Evolutionary conservation across 2,329 filamentous ascomycete genomes (phyloP), one percentile per base, ranked within the genome.

Genomic region (Metarhizium rileyi): DNA sequence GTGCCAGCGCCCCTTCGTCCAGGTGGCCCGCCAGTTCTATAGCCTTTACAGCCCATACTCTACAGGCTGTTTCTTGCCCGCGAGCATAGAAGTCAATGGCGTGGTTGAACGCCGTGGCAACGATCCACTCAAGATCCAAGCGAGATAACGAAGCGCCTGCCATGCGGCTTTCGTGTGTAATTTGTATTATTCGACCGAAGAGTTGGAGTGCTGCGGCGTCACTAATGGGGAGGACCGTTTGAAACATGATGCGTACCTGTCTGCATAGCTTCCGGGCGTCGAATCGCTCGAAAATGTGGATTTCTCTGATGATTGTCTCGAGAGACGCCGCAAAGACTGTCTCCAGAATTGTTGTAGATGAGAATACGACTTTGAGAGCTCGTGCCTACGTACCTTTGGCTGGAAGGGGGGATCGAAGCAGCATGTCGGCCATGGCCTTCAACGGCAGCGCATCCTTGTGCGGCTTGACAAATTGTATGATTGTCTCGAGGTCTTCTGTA

Each of bases 211-310:
- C 77, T 16, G 81, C 65, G 0, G 64, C 63, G 20, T 80, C 74
- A 44, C 82, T 75, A 4, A 76, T 69, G 1, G 76, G 69, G 0
- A 90, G 66, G 0, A 84, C 76, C 1, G 81, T 71, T 53, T 86
- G 84, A 55, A 91, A 86, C 2, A 93, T 72, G 57, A 86, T 90
- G 1, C 87, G 80, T 43, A 91, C 77, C 70, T 93, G 95, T 57
- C 84, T 85, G 7, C 86, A 78, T 1, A 94, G 70, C 56, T 80
- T 82, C 1, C 63, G 61, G 4, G 72, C 71, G 53, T 84, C 75
- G 42, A 83, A 80, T 1, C 65, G 59, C 18, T 81, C 74, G 1
- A 81, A 64, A 1, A 66, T 70, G 66, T 80, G 84, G 18, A 85
- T 81, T 44, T 81, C 71, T 58, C 87, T 85, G 59, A 93, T 78